phyloP scores from a whole-genome alignment of 164 flowering plant species.

The Liriodendron chinense region DNA sequence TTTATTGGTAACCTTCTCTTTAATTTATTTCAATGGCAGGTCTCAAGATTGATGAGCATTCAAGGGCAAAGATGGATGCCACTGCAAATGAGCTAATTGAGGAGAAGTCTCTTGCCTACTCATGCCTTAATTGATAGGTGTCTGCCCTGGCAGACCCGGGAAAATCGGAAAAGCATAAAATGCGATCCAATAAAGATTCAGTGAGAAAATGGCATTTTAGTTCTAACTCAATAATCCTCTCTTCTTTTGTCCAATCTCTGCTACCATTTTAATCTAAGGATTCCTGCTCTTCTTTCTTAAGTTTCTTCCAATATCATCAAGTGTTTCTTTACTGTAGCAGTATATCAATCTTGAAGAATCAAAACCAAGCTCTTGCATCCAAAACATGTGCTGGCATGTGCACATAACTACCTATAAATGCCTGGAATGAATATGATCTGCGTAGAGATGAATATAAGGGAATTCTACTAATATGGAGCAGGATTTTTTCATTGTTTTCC shows the following conservation, averaged over 20 bases:
- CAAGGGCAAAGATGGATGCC: slow-evolving; percentile 74
- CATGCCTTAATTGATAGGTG: slow-evolving; percentile 44
- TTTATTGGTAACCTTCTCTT: not conserved
- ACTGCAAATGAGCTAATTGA: slow-evolving; percentile 68
- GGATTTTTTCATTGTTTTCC: no score
- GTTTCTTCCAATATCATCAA: no score
- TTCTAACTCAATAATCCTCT: not conserved
- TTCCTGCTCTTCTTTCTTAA: no score
- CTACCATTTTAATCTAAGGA: not conserved
- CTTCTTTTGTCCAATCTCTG: not conserved
- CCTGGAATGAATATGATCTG: no score
- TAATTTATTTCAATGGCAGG: slow-evolving; percentile 36
- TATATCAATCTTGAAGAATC: no score
- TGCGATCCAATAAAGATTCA: not conserved
- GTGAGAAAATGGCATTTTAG: not conserved
- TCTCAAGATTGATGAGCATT: slow-evolving; percentile 70
- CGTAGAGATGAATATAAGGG: no score
- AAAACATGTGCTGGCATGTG: no score
- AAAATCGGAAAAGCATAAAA: not conserved
- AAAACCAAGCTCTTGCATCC: no score
- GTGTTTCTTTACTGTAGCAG: no score
- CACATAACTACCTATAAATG: no score
- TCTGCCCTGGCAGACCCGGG: not conserved
- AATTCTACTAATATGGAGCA: no score
- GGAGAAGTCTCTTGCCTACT: slow-evolving; percentile 71